Evolutionary conservation across 2,329 filamentous ascomycete genomes (phyloP).

Genomic region (Epichloe sylvatica): DNA sequence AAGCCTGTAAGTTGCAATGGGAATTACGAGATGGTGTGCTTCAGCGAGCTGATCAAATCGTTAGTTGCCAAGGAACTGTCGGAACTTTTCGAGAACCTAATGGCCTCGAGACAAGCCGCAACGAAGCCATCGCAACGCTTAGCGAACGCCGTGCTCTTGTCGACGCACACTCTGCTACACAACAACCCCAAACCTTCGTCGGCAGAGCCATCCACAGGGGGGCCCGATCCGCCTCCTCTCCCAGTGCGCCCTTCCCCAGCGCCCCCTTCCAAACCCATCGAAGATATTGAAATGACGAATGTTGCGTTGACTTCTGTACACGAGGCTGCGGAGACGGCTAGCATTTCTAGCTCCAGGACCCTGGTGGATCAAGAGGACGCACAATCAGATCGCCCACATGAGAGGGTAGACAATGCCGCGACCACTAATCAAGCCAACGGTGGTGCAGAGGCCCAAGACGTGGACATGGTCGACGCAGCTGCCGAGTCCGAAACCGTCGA

Average conservation of each 20-base stretch:
- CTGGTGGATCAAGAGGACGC: conserved; percentile 32
- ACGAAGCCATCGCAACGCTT: conserved; percentile 63
- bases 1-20: conserved; percentile 50
- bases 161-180: conserved; percentile 26
- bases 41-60: conserved; percentile 25
- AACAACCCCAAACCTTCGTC: conserved; percentile 17
- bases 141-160: conserved; percentile 63
- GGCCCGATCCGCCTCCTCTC: conserved; percentile 31
- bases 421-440: conserved; percentile 6
- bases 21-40: neutral
- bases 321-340: conserved; percentile 25
- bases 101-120: conserved; percentile 44
- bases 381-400: conserved; percentile 20
- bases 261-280: conserved; percentile 16
- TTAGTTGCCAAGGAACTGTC: conserved; percentile 63
- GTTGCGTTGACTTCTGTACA: conserved; percentile 17
- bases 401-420: conserved; percentile 17
- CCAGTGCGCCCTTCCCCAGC: conserved; percentile 33
- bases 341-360: conserved; percentile 37
- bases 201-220: conserved; percentile 10
- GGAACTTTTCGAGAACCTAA: conserved; percentile 56
- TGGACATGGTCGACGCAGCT: conserved; percentile 17
- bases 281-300: conserved; percentile 23
- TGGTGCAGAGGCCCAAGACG: conserved; percentile 9
- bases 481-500: conserved; percentile 27